Percentiles rank a stretch among this genome's conserved stretches.
Evolutionary conservation across 192 early-diverging fungal genomes (phyloP).

Genomic region (Podila epicladia): DNA sequence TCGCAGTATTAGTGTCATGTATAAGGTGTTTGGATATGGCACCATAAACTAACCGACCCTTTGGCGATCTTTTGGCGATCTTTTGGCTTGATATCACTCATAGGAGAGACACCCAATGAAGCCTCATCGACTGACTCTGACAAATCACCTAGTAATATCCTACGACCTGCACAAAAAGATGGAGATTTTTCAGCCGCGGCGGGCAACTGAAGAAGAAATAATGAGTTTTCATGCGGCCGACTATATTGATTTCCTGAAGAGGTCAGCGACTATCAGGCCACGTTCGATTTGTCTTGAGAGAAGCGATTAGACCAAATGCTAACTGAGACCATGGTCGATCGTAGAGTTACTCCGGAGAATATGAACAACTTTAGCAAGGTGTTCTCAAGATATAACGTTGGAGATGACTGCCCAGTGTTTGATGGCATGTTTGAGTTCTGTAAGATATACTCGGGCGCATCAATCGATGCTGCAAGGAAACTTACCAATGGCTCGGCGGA

Average conservation of each 20-base stretch:
- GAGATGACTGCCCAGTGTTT: constrained; percentile 98
- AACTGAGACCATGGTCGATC: too few relatives aligned
- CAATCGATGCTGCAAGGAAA: constrained; percentile 90
- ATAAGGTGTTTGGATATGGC: neutral
- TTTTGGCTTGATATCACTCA: neutral
- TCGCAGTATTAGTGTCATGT: neutral
- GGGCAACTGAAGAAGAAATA: constrained; percentile 90
- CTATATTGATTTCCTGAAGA: constrained; percentile 95
- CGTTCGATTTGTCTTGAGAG: too few relatives aligned
- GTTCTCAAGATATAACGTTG: constrained; percentile 86
- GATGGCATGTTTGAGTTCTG: constrained; percentile 98
- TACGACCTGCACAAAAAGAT: constrained; percentile 94
- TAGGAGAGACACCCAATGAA: constrained; percentile 85
- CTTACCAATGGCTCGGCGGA: constrained; percentile 83
- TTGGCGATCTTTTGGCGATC: too few relatives aligned
- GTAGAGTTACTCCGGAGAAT: constrained; percentile 78
- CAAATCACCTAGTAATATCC: constrained; percentile 92
- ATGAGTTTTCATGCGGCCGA: constrained; percentile 95
- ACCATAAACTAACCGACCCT: neutral
- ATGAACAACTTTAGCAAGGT: constrained; percentile 64
- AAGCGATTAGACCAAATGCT: too few relatives aligned
- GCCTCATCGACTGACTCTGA: constrained; percentile 93
- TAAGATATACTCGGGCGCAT: constrained; percentile 90
- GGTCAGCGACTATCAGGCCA: constrained; percentile 40
- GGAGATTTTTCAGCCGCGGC: constrained; percentile 85